A percentile compares a stretch with the other conserved stretches of the same genome.
phyloP scores from a whole-genome alignment of 2,329 filamentous ascomycete species.

The Phoma herbarum region DNA sequence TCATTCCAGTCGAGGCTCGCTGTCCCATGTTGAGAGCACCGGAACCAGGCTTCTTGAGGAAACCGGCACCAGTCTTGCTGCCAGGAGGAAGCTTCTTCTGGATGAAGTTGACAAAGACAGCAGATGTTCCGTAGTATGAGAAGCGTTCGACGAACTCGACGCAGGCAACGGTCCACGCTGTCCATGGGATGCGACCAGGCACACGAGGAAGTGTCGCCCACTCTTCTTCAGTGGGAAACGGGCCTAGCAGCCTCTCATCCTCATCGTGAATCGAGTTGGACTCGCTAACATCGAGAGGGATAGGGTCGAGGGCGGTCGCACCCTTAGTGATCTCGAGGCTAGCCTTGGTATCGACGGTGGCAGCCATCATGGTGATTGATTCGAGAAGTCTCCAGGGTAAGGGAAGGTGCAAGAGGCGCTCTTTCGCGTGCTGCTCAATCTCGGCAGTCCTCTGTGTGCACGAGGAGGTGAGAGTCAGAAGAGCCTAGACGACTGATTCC shows the following conservation, averaged over 20 bases:
- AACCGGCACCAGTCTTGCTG: constrained; percentile 48
- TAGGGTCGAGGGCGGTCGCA: constrained; percentile 37
- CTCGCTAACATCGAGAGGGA: constrained; percentile 37
- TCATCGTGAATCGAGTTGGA: constrained; percentile 34
- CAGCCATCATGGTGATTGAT: constrained; percentile 31
- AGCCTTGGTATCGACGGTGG: constrained; percentile 36
- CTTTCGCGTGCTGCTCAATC: constrained; percentile 4
- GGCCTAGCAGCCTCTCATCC: constrained; percentile 31
- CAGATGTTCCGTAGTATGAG: constrained; percentile 50
- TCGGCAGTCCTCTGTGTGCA: constrained; percentile 13
- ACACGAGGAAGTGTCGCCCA: constrained; percentile 49
- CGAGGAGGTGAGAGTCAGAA: constrained; percentile 17
- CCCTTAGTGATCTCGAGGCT: constrained; percentile 47
- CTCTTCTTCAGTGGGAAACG: constrained; percentile 49
- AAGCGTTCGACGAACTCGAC: constrained; percentile 51
- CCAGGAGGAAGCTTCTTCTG: constrained; percentile 45
- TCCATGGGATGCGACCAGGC: constrained; percentile 47
- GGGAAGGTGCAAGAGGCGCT: background rate
- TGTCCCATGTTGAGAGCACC: constrained; percentile 65
- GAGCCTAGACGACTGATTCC: constrained; percentile 21
- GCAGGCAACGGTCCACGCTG: constrained; percentile 47
- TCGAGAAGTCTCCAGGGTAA: background rate
- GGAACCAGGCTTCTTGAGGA: constrained; percentile 43
- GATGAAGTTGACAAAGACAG: constrained; percentile 52
- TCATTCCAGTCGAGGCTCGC: constrained; percentile 61